Conservation (phyloP, 2,329 filamentous ascomycete species). For the Penicillium capsulatum region DNA sequence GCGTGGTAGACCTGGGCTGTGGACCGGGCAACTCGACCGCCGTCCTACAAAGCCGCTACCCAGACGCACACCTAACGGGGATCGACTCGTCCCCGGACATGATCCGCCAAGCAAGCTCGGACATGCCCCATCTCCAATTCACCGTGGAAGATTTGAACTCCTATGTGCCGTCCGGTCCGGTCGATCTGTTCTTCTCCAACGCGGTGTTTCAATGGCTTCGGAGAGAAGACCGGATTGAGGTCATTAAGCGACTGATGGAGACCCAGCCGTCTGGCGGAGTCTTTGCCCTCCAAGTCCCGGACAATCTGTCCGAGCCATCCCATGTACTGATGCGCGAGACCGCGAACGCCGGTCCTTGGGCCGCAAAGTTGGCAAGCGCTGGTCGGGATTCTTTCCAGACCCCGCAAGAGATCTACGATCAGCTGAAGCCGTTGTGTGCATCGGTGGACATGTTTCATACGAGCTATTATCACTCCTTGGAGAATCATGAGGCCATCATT, state of each 20-base stretch:
- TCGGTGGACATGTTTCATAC: slow-evolving; percentile 54
- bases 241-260: slow-evolving; percentile 44
- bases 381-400: slow-evolving; percentile 49
- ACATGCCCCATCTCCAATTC: slow-evolving; percentile 46
- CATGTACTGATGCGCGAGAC: slow-evolving; percentile 51
- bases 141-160: slow-evolving; percentile 44
- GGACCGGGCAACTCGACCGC: slow-evolving; percentile 58
- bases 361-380: slow-evolving; percentile 29
- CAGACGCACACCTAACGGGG: slow-evolving; percentile 46
- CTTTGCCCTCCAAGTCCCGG: slow-evolving; percentile 53
- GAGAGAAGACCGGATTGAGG: slow-evolving; percentile 40
- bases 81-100: slow-evolving; percentile 56
- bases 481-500: slow-evolving; percentile 49
- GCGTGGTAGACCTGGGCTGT: slow-evolving; percentile 57
- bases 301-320: slow-evolving; percentile 50
- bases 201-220: slow-evolving; percentile 59
- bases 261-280: slow-evolving; percentile 45
- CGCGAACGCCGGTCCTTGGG: slow-evolving; percentile 41
- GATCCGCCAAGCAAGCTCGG: slow-evolving; percentile 47
- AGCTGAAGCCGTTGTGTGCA: slow-evolving; percentile 42
- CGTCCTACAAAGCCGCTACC: slow-evolving; percentile 48
- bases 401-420: slow-evolving; percentile 48
- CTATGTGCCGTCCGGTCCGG: slow-evolving; percentile 33
- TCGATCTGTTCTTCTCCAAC: slow-evolving; percentile 53
- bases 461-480: slow-evolving; percentile 51